Percentiles rank a stretch among this genome's conserved stretches.
Evolutionary conservation across 305 asterid genomes (phyloP).

Genomic region (Coffea humblotiana): DNA sequence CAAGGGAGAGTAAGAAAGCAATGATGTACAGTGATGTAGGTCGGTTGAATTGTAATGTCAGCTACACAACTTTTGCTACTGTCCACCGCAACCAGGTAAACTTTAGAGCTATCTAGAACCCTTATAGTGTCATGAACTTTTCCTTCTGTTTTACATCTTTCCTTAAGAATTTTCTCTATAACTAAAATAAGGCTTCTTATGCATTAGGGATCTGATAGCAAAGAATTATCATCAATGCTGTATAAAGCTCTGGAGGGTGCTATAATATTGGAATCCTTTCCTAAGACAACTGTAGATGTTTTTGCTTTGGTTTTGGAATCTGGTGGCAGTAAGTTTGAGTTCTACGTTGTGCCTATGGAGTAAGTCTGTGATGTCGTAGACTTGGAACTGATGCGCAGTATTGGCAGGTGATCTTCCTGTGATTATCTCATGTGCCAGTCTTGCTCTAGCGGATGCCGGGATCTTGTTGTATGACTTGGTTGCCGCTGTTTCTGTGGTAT

Average conservation of each 20-base stretch:
- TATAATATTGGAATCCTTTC: conserved; percentile 82
- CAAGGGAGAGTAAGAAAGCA: conserved; percentile 98
- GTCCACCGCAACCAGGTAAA: conserved; percentile 72
- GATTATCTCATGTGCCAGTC: conserved; percentile 89
- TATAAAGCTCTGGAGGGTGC: conserved; percentile 95
- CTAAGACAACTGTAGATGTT: conserved; percentile 96
- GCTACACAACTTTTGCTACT: conserved; percentile 75
- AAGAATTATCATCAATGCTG: conserved; percentile 80
- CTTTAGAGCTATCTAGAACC: conserved; percentile 11
- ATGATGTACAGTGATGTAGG: conserved; percentile 89
- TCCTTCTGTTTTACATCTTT: conserved; percentile 14
- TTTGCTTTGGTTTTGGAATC: conserved; percentile 98
- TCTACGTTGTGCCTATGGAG: conserved; percentile 6
- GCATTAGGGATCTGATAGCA: conserved; percentile 65
- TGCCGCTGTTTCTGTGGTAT: conserved; percentile 93
- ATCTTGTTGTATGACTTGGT: conserved; percentile 83
- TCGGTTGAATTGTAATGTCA: conserved; percentile 82
- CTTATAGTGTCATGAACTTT: conserved; percentile 4
- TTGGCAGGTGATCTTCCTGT: conserved; percentile 92
- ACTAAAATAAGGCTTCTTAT: conserved; percentile 22
- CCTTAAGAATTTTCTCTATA: conserved; percentile 1
- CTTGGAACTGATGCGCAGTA: conserved; percentile 7
- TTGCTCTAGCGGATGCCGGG: conserved; percentile 98
- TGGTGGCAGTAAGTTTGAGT: conserved; percentile 79
- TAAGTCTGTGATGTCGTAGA: neutral